These are phyloP conservation scores for Jasminum sambac DNA, from an alignment of 257 asterid genomes.

Conservation along the genomic window DNA sequence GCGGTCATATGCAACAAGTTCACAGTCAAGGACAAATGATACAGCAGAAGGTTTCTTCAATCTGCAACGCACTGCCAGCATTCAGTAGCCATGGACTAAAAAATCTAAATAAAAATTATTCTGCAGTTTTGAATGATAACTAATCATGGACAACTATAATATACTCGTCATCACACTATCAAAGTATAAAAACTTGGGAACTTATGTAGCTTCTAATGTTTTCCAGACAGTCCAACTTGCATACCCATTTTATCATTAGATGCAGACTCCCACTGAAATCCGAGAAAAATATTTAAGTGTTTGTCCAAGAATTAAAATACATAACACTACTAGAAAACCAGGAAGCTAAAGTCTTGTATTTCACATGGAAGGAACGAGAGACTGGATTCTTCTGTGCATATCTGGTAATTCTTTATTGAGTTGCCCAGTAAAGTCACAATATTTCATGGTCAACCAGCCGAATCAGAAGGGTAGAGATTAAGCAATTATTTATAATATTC, in stretches of 20 bases:
- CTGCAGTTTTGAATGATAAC: slow-evolving; percentile 9
- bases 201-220: slow-evolving; percentile 8
- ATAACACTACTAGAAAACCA: too few relatives aligned
- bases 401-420: too few relatives aligned
- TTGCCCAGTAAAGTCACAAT: too few relatives aligned
- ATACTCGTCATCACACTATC: too few relatives aligned
- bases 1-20: slow-evolving; percentile 90
- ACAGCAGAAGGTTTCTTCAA: slow-evolving; percentile 61
- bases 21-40: slow-evolving; percentile 97
- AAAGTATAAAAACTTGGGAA: neutral
- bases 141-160: neutral
- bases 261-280: too few relatives aligned
- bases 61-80: slow-evolving; percentile 46
- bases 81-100: slow-evolving; percentile 21
- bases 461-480: neutral
- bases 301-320: too few relatives aligned
- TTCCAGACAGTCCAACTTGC: neutral
- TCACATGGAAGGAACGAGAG: too few relatives aligned
- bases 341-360: too few relatives aligned
- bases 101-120: slow-evolving; percentile 2
- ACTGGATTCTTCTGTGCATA: too few relatives aligned
- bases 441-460: too few relatives aligned
- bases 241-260: too few relatives aligned
- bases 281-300: too few relatives aligned
- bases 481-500: neutral